phyloP scores from a whole-genome alignment of 805 yeast genomes.

The Naumovozyma baii region DNA sequence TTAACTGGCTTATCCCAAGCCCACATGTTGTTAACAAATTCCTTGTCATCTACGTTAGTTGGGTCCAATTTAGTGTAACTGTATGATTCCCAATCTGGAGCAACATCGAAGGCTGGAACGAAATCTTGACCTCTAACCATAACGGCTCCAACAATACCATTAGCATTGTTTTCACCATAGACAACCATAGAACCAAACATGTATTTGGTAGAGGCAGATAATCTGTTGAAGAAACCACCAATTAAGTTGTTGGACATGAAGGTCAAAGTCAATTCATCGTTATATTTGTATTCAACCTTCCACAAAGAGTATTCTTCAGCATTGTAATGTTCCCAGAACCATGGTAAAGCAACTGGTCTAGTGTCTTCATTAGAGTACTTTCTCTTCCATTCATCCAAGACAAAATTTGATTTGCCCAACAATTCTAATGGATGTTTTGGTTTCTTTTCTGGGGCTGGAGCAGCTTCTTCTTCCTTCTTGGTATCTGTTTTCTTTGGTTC shows the following conservation, averaged over 20 bases:
- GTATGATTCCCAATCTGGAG: constrained; percentile 99
- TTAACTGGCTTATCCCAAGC: constrained; percentile 96
- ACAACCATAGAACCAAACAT: constrained; percentile 90
- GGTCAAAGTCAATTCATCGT: constrained; percentile 92
- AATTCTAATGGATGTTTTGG: constrained; percentile 86
- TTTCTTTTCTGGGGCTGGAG: constrained; percentile 48
- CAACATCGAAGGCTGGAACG: constrained; percentile 91
- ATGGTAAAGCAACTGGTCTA: constrained; percentile 86
- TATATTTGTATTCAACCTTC: constrained; percentile 94
- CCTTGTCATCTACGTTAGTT: constrained; percentile 64
- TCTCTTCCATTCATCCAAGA: constrained; percentile 93
- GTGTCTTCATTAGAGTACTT: constrained; percentile 95
- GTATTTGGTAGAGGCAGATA: constrained; percentile 84
- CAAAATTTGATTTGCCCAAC: constrained; percentile 60
- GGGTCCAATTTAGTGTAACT: constrained; percentile 73
- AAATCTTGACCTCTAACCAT: constrained; percentile 89
- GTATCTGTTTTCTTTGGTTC: constrained; percentile 21
- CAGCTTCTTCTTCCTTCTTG: constrained; percentile 26
- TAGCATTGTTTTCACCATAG: constrained; percentile 96
- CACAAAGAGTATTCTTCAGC: constrained; percentile 89
- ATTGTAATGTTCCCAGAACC: constrained; percentile 96
- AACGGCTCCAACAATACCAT: constrained; percentile 94
- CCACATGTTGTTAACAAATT: constrained; percentile 81
- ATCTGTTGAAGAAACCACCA: constrained; percentile 97
- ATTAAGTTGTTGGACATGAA: constrained; percentile 97